Base-by-base conservation (phyloP, 371 early-diverging fungal genomes). In the Nosema muscidifuracis region DNA sequence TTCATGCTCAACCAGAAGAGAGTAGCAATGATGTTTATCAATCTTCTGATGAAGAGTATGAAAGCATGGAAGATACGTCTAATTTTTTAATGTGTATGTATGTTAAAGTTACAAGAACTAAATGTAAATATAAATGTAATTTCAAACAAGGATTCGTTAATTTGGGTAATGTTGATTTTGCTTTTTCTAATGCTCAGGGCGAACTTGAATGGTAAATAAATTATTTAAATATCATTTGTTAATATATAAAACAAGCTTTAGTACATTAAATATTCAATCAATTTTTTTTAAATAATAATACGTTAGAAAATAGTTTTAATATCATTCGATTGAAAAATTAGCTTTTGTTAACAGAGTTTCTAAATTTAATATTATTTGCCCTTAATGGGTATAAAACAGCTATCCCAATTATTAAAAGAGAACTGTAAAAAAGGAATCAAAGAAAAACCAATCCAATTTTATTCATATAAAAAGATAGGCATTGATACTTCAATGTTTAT, bases 401-500 rank as follows among this genome's bases (percentile, higher is more conserved):
- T 99, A 12, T 87, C 90, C 34, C 92, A 93, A 78, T 87, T 99
- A 44, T 90, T 99, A 65, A 88, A 89, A 56, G 94, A 96, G 82
- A 85, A 92, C 78, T 90, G 93, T 15, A 90, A 90, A 16, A 78
- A 76, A 26, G 92, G 93, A 4, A 87, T 92, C 65, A 89, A 86
- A 72, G 86, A 86, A 34, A 86, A 89, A 62, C 89, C 91, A 66
- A 89, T 97, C 77, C 87, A 87, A 70, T 89, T 88, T 77, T 94
- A 89, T 72, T 89, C 92, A 81, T 92, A 94, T 0, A 89, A 94
- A 68, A 97, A 92, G 80, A 89, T 99, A 9, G 97, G 95, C 24
- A 92, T 95, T 70, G 98, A 98, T 81, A 97, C 93, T 12, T 93
- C 92, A 53, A 95, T 93, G 90, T 89, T 89, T 67, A 89, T 97